These are phyloP conservation scores for Closterium sp. DNA, from an alignment of 139 green algal species.

Conservation along the genomic window DNA sequence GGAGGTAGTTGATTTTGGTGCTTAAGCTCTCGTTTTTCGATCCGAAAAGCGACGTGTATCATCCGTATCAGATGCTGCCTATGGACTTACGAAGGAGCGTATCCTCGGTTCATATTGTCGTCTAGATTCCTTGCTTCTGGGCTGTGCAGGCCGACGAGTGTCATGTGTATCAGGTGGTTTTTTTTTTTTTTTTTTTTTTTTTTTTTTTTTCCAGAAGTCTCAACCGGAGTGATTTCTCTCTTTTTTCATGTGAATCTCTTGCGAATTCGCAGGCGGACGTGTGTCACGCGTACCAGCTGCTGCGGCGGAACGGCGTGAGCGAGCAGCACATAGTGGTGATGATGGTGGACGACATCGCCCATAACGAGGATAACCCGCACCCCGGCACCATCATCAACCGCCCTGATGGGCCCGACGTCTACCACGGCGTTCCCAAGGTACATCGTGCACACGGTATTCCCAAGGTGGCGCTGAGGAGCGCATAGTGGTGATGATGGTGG, in stretches of 20 bases:
- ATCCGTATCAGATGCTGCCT: too few relatives aligned
- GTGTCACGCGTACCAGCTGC: slow-evolving; percentile 73
- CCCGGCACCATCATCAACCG: slow-evolving; percentile 86
- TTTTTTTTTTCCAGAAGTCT: background rate
- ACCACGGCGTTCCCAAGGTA: slow-evolving; percentile 67
- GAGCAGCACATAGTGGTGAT: slow-evolving; percentile 82
- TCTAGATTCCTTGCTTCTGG: too few relatives aligned
- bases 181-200: too few relatives aligned
- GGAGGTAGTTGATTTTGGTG: background rate
- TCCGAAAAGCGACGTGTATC: background rate
- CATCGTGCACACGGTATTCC: background rate
- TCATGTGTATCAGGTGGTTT: too few relatives aligned
- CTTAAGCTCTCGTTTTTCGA: background rate
- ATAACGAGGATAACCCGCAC: slow-evolving; percentile 73
- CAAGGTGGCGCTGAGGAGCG: slow-evolving; percentile 67
- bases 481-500: slow-evolving; percentile 78
- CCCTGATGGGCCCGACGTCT: slow-evolving; percentile 81
- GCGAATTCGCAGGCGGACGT: slow-evolving; percentile 41
- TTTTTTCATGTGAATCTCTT: too few relatives aligned
- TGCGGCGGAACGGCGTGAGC: slow-evolving; percentile 45
- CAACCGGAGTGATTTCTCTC: background rate
- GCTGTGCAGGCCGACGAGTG: background rate
- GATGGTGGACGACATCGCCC: slow-evolving; percentile 83
- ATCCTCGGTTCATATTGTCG: too few relatives aligned
- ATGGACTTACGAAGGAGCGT: too few relatives aligned